A percentile compares a stretch with the other conserved stretches of the same genome.
Evolutionary conservation across 2,329 filamentous ascomycete genomes (phyloP).

Genomic region (Ceratocystis smalleyi): DNA sequence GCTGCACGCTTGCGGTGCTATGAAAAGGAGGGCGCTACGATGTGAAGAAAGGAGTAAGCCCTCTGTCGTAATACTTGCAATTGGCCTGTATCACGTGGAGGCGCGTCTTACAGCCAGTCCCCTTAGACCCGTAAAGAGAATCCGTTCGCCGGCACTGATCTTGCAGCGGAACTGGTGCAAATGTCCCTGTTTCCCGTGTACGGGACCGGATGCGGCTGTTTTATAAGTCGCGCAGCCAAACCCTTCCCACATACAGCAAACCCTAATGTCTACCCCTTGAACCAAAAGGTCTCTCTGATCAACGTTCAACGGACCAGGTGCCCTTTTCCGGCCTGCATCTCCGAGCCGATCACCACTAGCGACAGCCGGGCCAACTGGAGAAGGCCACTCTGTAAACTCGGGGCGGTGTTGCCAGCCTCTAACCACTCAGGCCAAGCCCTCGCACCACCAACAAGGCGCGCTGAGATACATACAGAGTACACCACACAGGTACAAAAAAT

Average conservation of each 20-base stretch:
- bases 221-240: not conserved
- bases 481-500: not conserved
- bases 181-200: no score
- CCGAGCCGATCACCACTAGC: not conserved
- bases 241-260: not conserved
- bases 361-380: not conserved
- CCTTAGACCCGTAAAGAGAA: not conserved
- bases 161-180: no score
- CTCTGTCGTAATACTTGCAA: no score
- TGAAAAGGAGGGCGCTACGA: not conserved
- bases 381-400: not conserved
- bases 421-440: not conserved
- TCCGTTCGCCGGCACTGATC: not conserved
- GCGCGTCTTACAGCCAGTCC: no score
- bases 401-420: not conserved
- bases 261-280: not conserved
- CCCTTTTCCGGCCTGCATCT: not conserved
- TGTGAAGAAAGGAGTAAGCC: not conserved
- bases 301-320: not conserved
- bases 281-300: not conserved
- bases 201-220: not conserved
- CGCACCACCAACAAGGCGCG: not conserved
- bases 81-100: no score
- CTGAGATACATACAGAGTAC: no score
- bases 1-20: not conserved